These are phyloP conservation scores for Fagopyrum tataricum DNA, from an alignment of 148 eudicot species.

Conservation along the genomic window DNA sequence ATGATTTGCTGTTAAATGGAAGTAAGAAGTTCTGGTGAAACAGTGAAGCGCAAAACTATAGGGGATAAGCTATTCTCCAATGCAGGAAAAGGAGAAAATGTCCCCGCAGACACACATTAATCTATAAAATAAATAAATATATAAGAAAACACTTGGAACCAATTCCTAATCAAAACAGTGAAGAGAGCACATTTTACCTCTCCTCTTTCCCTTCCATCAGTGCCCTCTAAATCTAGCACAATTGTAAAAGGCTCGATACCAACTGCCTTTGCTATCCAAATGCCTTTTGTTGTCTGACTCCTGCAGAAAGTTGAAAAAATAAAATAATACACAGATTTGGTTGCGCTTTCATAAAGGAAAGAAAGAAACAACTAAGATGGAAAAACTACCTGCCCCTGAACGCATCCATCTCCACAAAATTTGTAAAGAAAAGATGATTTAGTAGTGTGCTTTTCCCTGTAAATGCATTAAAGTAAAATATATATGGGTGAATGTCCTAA, in stretches of 20 bases:
- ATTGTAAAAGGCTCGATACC: conserved; percentile 41
- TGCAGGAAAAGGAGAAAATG: no score
- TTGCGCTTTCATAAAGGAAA: neutral
- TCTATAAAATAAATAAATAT: no score
- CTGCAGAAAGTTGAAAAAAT: conserved; percentile 16
- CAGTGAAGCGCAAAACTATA: no score
- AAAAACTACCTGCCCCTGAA: conserved; percentile 38
- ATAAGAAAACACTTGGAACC: no score
- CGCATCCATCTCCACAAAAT: conserved; percentile 54
- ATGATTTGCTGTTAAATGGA: no score
- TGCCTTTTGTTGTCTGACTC: conserved; percentile 39
- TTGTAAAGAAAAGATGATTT: conserved; percentile 39
- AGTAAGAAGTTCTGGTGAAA: no score
- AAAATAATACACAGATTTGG: neutral
- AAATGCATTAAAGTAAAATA: neutral
- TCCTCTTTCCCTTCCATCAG: conserved; percentile 53
- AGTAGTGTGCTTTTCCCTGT: conserved; percentile 50
- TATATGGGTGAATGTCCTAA: no score
- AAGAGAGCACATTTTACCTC: conserved; percentile 23
- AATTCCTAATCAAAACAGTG: no score
- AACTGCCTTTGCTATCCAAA: conserved; percentile 45
- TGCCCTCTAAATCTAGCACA: conserved; percentile 54
- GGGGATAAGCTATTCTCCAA: no score
- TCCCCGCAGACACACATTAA: no score
- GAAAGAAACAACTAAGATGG: neutral